Evolutionary conservation across 176 grass and related monocot genomes (phyloP).

Genomic region (Carex littledalei): DNA sequence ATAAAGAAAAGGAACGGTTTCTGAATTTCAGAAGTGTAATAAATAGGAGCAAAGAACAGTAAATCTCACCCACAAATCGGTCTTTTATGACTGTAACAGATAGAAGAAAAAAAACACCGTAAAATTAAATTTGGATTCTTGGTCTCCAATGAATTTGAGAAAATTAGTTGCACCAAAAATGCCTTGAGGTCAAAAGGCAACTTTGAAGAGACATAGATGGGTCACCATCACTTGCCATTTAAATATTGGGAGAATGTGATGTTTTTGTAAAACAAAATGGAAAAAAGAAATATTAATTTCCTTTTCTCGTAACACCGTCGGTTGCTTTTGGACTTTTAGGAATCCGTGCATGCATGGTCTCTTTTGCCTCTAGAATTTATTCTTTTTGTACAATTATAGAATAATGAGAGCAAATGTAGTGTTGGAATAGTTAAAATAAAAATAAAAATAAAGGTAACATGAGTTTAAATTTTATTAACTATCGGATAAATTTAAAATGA

Average conservation of each 20-base stretch:
- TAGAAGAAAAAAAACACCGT: neutral
- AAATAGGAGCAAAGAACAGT: neutral
- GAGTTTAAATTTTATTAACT: no score
- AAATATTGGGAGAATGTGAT: neutral
- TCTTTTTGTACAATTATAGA: neutral
- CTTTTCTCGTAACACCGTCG: neutral
- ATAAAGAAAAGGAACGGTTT: neutral
- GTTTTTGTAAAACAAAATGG: neutral
- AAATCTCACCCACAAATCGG: neutral
- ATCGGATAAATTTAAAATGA: no score
- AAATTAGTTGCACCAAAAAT: conserved; percentile 10
- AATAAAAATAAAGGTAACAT: no score
- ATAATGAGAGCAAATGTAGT: neutral
- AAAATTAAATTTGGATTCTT: neutral
- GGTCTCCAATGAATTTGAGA: neutral
- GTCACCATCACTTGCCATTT: neutral
- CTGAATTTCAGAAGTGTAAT: neutral
- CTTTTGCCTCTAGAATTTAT: neutral
- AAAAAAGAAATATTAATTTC: neutral
- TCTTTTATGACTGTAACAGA: neutral
- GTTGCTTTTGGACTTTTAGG: neutral
- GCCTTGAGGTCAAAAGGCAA: neutral
- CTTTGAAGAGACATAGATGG: neutral
- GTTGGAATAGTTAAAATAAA: neutral
- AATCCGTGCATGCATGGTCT: neutral